Conservation (phyloP, 2,329 filamentous ascomycete genomes). For the Calonectria ilicicola region DNA sequence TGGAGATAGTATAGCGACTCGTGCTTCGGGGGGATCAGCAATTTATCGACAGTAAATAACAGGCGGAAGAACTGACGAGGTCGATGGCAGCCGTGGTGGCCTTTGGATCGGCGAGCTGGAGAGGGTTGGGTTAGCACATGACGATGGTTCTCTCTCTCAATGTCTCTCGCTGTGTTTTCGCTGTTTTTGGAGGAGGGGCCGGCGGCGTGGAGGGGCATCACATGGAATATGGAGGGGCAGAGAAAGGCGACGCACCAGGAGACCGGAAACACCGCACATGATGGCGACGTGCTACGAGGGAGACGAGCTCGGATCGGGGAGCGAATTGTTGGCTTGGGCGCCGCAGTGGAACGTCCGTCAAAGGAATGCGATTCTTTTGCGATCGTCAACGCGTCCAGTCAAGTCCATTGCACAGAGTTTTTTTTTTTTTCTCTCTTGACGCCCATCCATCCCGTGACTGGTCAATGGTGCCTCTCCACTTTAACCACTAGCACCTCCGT, state of each 20-base stretch:
- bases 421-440: neutral
- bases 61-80: slow-evolving; percentile 48
- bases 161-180: no score
- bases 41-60: neutral
- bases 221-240: neutral
- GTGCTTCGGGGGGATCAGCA: slow-evolving; percentile 53
- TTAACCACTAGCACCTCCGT: neutral
- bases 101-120: slow-evolving; percentile 48
- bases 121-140: neutral
- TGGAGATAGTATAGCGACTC: slow-evolving; percentile 80
- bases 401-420: neutral
- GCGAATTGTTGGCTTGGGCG: neutral
- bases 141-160: no score
- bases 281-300: neutral
- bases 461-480: neutral
- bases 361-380: neutral
- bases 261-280: neutral
- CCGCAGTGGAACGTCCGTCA: neutral
- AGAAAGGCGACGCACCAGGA: neutral
- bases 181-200: no score
- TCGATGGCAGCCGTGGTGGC: slow-evolving; percentile 67
- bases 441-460: neutral
- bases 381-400: neutral
- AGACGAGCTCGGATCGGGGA: neutral
- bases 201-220: no score